Evolutionary conservation across 2,329 filamentous ascomycete species (phyloP), one percentile per base, ranked within the genome.

Genomic region (Penicillium sp.): DNA sequence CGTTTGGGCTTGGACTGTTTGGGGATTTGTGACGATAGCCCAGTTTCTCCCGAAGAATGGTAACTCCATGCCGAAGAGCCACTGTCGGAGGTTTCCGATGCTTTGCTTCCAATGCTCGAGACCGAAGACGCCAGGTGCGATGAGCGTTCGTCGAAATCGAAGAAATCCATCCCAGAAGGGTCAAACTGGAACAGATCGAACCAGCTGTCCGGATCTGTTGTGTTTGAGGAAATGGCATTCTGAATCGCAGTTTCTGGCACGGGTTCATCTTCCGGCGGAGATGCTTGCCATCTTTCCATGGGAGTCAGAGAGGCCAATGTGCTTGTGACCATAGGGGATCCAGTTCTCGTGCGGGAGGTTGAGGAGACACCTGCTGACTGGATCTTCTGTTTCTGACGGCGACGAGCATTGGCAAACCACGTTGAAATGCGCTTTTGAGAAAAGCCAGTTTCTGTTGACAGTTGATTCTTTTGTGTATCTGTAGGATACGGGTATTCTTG

Each of bases 351-450:
- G 18, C 67, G 67, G 4, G 65, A 64, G 18, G 67, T 36, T 36
- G 44, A 69, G 63, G 50, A 31, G 3, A 52, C 13, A 5, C 52
- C 59, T 2, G 49, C 53, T 3, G 51, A 45, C 27, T 67, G 63
- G 0, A 60, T 47, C 34, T 63, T 68, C 36, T 77, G 64, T 7
- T 77, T 74, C 40, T 80, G 75, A 1, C 79, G 77, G 7, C 80
- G 74, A 18, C 79, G 71, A 1, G 78, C 78, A 57, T 82, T 82
- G 21, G 78, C 74, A 58, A 82, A 81, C 79, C 79, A 82, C 48
- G 79, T 79, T 21, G 75, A 67, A 3, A 81, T 73, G 32, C 79
- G 76, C 1, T 71, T 76, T 46, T 68, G 68, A 18, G 73, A 79
- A 14, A 81, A 70, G 0, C 78, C 79, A 0, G 79, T 79, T 54